Base-by-base conservation (phyloP, 108 stramenopile genomes). In the Nannochloropsis oceanica region DNA sequence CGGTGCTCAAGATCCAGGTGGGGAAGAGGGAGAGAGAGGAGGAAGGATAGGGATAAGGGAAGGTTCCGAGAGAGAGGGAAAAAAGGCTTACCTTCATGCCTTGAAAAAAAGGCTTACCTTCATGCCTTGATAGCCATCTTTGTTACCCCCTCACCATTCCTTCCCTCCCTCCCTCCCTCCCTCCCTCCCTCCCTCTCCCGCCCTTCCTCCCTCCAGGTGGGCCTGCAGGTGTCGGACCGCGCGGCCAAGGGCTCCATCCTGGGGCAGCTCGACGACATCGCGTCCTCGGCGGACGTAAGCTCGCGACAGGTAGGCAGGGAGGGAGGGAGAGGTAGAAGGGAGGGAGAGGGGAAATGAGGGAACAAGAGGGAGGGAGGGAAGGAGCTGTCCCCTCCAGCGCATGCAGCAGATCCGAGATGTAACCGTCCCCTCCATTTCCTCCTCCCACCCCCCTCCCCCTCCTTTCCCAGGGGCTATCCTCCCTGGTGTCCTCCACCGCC, bases 1-100 rank as follows among this genome's bases (percentile, higher is more conserved):
- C 81, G 59, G 87, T 88, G 43, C 25, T 88, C 24, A 88, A 88
- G 87, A 44, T 88, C 24, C 87, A 88, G 87, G 84, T 88, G 24
- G 87, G 83, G n/a, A 42, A 81, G 11, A 87, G 84, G 46, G 46
- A 18, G 18, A 18, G 46, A 18, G 18, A 18, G 46, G 46, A 18
- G 0, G 14, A 18, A 50, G 46, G 46, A 18, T 14, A 18, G 46
- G 46, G 46, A 13, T 18, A 18, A 50, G 46, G 46, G 46, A 50
- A 18, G 46, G 46, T 14, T n/a, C n/a, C n/a, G n/a, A n/a, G n/a
- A n/a, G n/a, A n/a, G n/a, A n/a, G n/a, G n/a, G n/a, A n/a, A n/a
- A n/a, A n/a, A n/a, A n/a, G n/a, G n/a, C n/a, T n/a, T n/a, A n/a
- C n/a, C n/a, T n/a, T n/a, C n/a, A n/a, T n/a, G n/a, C n/a, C n/a